Base-by-base conservation (phyloP, 2,329 filamentous ascomycete species). In the Aurifilum marmelostoma region DNA sequence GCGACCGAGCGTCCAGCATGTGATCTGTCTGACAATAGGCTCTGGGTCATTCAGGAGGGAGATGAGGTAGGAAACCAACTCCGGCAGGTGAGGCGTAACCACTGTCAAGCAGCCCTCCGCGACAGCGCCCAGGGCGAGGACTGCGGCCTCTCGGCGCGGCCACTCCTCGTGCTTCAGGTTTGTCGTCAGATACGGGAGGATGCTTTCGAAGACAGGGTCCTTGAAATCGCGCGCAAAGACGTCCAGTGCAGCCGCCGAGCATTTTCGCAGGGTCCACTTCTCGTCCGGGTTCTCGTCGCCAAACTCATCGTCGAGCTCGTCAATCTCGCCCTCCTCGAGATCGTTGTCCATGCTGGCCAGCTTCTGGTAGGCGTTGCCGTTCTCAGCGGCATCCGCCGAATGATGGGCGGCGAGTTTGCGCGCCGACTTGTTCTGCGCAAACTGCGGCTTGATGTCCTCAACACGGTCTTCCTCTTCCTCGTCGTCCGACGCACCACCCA, bases 231-330 rank as follows among this genome's bases (percentile, higher is more conserved):
- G 92, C 24, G 96, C 94, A 75, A 99, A 94, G 16, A 97, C 93
- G 77, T 99, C 96, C 54, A 99, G 85, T 11, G 96, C 94, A 16
- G 96, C 96, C 9, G 96, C 96, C 50, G 96, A 98, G 82, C 96
- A 98, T 81, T 99, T 99, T 72, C 96, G 89, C 66, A 99, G 84
- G 67, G 95, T 98, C 96, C 96, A 99, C 74, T 89, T 88, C 78
- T 97, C 93, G 78, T 98, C 96, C 0, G 93, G 93, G 74, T 94
- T 93, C 63, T 86, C 87, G 72, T 93, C 93, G 61, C 94, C 93
- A 62, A 92, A 92, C 67, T 90, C 87, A 50, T 91, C 90, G 54
- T 91, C 87, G 61, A 87, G 83, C n/a, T 90, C 88, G 50, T 91
- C 92, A 58, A 97, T 89, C 78, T 97, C 94, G 50, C 94, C 95